Conservation (phyloP, 805 yeast genomes). For the Ogataea sp. region DNA sequence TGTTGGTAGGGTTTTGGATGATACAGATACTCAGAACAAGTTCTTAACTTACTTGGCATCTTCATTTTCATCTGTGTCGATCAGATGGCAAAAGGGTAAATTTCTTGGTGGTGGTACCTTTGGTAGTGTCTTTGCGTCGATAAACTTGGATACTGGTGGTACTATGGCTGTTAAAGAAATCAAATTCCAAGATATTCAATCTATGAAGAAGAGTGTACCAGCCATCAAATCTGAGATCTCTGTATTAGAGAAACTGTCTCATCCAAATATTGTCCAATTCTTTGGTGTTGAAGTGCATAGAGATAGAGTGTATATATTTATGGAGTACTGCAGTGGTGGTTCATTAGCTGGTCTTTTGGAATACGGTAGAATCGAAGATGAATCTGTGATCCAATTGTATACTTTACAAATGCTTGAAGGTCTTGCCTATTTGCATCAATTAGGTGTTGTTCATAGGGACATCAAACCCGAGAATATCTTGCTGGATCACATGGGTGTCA, state of each 20-base stretch:
- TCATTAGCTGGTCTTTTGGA: slow-evolving; percentile 78
- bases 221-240: slow-evolving; percentile 95
- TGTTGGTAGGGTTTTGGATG: slow-evolving; percentile 87
- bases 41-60: slow-evolving; percentile 81
- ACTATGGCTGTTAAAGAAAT: slow-evolving; percentile 97
- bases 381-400: slow-evolving; percentile 82
- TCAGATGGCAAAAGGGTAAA: slow-evolving; percentile 95
- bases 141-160: slow-evolving; percentile 90
- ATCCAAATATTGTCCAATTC: slow-evolving; percentile 94
- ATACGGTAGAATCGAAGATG: slow-evolving; percentile 94
- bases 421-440: slow-evolving; percentile 84
- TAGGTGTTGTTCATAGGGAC: slow-evolving; percentile 95
- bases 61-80: slow-evolving; percentile 79
- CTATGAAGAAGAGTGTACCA: slow-evolving; percentile 77
- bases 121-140: slow-evolving; percentile 89
- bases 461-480: slow-evolving; percentile 92
- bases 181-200: slow-evolving; percentile 78
- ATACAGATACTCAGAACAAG: slow-evolving; percentile 79
- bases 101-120: slow-evolving; percentile 94
- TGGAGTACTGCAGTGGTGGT: slow-evolving; percentile 98
- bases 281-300: slow-evolving; percentile 97
- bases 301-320: slow-evolving; percentile 88
- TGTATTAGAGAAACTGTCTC: slow-evolving; percentile 87
- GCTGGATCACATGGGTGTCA: slow-evolving; percentile 84
- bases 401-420: slow-evolving; percentile 93